Evolutionary conservation across 2,329 filamentous ascomycete genomes (phyloP).

Genomic region (Penicillium sp.): DNA sequence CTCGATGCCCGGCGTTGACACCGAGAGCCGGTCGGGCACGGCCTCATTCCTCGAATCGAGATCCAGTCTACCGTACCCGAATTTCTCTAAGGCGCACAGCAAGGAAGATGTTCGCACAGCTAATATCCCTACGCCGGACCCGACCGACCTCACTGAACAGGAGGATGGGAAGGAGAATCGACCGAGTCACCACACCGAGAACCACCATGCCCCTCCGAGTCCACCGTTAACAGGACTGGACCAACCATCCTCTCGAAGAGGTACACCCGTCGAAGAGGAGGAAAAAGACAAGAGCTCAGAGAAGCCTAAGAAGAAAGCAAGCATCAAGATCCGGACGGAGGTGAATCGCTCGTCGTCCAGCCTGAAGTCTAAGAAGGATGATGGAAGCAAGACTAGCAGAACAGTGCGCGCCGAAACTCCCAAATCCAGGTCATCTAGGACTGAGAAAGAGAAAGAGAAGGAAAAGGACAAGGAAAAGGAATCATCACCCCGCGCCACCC

Average conservation of each 20-base stretch:
- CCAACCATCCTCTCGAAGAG: constrained; percentile 38
- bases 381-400: constrained; percentile 38
- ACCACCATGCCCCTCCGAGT: constrained; percentile 46
- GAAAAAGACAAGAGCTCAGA: constrained; percentile 34
- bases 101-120: constrained; percentile 71
- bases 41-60: constrained; percentile 46
- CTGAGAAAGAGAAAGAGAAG: constrained; percentile 15
- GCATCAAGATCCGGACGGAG: constrained; percentile 38
- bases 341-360: constrained; percentile 45
- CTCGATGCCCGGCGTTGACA: constrained; percentile 56
- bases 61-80: constrained; percentile 69
- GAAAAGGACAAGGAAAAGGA: constrained; percentile 23
- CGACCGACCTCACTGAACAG: constrained; percentile 65
- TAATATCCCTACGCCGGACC: constrained; percentile 65
- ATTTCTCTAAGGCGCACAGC: constrained; percentile 87
- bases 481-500: constrained; percentile 35
- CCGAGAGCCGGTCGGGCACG: constrained; percentile 31
- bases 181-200: constrained; percentile 23
- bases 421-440: constrained; percentile 37
- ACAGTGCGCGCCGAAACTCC: constrained; percentile 38
- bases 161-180: constrained; percentile 33
- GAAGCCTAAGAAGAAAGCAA: constrained; percentile 36
- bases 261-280: constrained; percentile 24
- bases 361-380: constrained; percentile 40
- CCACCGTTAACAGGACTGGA: constrained; percentile 49